Base-by-base conservation (phyloP, 2,329 filamentous ascomycete species). In the Blumeria hordei region DNA sequence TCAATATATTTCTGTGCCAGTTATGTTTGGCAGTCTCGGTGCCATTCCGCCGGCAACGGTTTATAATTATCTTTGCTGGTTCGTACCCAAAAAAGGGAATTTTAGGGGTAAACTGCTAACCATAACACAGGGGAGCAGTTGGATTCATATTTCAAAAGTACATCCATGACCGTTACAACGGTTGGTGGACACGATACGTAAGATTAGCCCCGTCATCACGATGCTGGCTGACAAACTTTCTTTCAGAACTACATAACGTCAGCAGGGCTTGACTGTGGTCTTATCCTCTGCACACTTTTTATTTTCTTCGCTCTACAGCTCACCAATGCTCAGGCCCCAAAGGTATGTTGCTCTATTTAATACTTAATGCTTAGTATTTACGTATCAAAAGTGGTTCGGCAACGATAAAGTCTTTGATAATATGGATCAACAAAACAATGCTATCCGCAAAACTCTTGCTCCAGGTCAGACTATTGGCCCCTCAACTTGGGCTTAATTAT, bases 131-230 rank as follows among this genome's bases (percentile, higher is more conserved):
- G 52, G 53, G 55, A 12, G 37, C 59, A 64, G 76, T 83, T 8
- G 83, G 83, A 8, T 73, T 76, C 54, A 59, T 80, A 37, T 86
- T 86, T 70, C 84, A 85, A 67, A 81, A 74, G 61, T 77, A 72
- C 60, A 75, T 86, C 64, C 76, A 76, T 64, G 72, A 78, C 56
- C 73, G 75, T 58, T 82, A 74, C 67, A 75, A 73, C 6, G 81
- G 78, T 37, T 87, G 83, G 83, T 87, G 83, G 83, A 70, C 82
- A 67, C 77, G 80, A 64, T 86, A 83, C 69, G 52, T 54, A 18
- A 6, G 52, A 41, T 28, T 7, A 28, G 21, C 36, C 37, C 28
- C 75, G 83, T 63, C 72, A 70, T 69, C 32, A 16, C 6, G 28
- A 28, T 39, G 14, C 21, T 28, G 7, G 14, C 10, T 18, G 12